A percentile compares a stretch with the other conserved stretches of the same genome.
phyloP scores from a whole-genome alignment of 306 rosid genomes.

The Morella rubra region DNA sequence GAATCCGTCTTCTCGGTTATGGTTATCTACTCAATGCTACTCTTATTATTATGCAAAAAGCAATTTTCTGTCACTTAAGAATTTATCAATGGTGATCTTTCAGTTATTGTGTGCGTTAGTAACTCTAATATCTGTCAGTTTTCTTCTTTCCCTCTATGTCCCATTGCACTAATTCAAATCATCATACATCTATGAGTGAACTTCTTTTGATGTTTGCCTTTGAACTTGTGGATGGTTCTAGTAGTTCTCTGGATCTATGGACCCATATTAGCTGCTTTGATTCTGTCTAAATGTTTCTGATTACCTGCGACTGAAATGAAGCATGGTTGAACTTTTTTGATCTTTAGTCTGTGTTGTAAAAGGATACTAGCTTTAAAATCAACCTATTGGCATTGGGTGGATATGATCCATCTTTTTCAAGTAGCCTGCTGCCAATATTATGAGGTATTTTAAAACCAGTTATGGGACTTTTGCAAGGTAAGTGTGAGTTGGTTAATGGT shows the following conservation, averaged over 20 bases:
- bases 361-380: background rate
- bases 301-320: background rate
- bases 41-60: background rate
- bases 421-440: background rate
- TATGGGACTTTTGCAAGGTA: background rate
- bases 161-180: background rate
- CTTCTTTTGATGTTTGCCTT: background rate
- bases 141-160: background rate
- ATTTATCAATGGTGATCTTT: background rate
- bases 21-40: background rate
- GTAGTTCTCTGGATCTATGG: background rate
- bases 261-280: background rate
- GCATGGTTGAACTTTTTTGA: background rate
- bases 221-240: background rate
- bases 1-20: background rate
- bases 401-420: constrained; percentile 1
- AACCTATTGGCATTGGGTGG: background rate
- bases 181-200: background rate
- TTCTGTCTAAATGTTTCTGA: background rate
- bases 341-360: background rate
- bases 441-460: background rate
- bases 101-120: no score
- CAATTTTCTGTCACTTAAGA: background rate
- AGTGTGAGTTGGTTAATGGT: constrained; percentile 13
- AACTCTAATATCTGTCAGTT: background rate